Evolutionary conservation across 768 basidiomycete genomes (phyloP).

Genomic region (Gautieria morchelliformis): DNA sequence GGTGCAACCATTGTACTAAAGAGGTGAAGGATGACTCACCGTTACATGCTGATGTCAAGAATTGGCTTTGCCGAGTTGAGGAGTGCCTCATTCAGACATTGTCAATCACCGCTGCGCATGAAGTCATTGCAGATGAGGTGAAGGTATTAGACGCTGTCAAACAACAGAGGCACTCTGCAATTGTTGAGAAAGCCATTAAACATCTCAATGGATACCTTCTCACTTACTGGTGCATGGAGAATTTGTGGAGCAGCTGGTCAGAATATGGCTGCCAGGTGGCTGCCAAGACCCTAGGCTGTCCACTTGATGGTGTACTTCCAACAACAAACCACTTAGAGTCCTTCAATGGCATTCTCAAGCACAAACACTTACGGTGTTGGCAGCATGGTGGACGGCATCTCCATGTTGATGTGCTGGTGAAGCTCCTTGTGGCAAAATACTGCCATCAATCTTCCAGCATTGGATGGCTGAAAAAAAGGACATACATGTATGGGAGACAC

Average conservation of each 20-base stretch:
- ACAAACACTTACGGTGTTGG: conserved; percentile 18
- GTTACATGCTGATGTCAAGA: too few species aligned
- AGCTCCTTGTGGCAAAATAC: too few species aligned
- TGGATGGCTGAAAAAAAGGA: too few species aligned
- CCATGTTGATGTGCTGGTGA: too few species aligned
- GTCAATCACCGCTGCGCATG: too few species aligned
- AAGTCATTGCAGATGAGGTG: conserved; percentile 5
- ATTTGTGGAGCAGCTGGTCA: background rate
- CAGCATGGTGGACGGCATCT: conserved; percentile 22
- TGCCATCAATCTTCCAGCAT: too few species aligned
- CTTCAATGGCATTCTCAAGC: conserved; percentile 28
- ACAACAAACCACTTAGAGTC: conserved; percentile 31
- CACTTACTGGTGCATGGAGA: background rate
- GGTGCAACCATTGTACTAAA: too few species aligned
- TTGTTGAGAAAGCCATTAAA: background rate
- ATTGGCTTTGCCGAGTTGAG: too few species aligned
- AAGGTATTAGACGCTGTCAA: background rate
- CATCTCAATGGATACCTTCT: background rate
- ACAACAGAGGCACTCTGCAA: conserved; percentile 15
- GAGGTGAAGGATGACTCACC: too few species aligned
- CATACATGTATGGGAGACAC: too few species aligned
- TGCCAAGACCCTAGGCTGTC: conserved; percentile 13
- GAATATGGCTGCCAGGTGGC: background rate
- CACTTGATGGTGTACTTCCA: conserved; percentile 21
- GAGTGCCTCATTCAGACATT: too few species aligned